Evolutionary conservation across 129 eudicot species (phyloP), one percentile per base, ranked within the genome.

Genomic region (Artemisia annua): DNA sequence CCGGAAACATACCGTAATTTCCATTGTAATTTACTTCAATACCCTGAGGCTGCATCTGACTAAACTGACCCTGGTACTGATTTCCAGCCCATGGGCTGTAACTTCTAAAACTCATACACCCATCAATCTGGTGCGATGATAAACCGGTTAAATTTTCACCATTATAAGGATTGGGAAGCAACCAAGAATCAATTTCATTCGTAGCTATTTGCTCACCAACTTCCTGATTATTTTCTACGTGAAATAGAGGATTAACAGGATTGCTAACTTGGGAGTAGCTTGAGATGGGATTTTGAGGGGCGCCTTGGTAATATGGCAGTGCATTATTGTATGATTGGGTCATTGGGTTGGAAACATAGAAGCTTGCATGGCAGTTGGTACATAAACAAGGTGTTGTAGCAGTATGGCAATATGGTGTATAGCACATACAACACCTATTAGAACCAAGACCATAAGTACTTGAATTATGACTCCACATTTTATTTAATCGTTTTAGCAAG

Each of bases 111-210:
- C 30, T 60, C 66, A 60, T 11, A 16, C 66, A 24, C 16, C 43
- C 66, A 60, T 60, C 66, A 60, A 60, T 13, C 8, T 12, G 66
- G 66, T 60, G 66, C 15, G 39, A 60, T 13, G 67, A 14, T 28
- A 30, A 28, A 62, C 30, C 9, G 54, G 26, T 76, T 76, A 26
- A 69, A 57, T 58, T 68, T 20, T 74, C 63, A 17, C 39, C 26
- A 39, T 20, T 60, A 54, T n/a, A 63, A 56, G 83, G 79, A 73
- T 73, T 59, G 12, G 28, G 70, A 39, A 67, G 58, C 70, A 79
- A 70, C 79, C 70, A 73, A 56, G 83, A 56, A 66, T 79, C 70
- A 20, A 22, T 35, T 73, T 73, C 75, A 53, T 67, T 58, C 43
- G 49, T 67, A 51, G 56, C 70, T 24, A 73, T 53, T 75, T 55